A percentile compares a stretch with the other conserved stretches of the same genome.
Conservation (phyloP, 1,139 yeast genomes). For the Blastobotrys persicus region DNA sequence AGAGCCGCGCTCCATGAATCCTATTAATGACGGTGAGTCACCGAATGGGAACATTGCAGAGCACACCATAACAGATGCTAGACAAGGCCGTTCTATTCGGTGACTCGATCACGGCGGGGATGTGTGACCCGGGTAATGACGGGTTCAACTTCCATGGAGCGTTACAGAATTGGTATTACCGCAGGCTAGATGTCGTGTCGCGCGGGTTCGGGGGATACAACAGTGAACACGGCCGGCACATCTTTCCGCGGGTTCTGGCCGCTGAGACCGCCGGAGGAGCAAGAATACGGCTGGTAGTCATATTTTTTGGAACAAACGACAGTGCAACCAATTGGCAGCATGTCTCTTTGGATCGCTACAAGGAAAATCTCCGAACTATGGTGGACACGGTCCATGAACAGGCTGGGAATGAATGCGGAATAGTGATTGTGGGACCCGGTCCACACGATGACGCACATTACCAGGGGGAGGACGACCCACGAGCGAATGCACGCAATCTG, state of each 20-base stretch:
- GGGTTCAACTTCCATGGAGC: slow-evolving; percentile 46
- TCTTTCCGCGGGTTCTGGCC: slow-evolving; percentile 19
- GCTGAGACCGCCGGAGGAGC: slow-evolving; percentile 17
- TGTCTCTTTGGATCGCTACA: slow-evolving; percentile 51
- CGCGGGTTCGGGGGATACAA: slow-evolving; percentile 65
- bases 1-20: too few relatives aligned
- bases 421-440: slow-evolving; percentile 64
- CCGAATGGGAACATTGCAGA: too few relatives aligned
- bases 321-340: slow-evolving; percentile 50
- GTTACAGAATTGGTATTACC: slow-evolving; percentile 41
- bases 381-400: slow-evolving; percentile 28
- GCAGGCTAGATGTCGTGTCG: slow-evolving; percentile 53
- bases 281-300: slow-evolving; percentile 25
- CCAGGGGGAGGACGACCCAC: slow-evolving; percentile 26
- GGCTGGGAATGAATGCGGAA: slow-evolving; percentile 44
- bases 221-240: slow-evolving; percentile 44
- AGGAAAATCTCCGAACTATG: slow-evolving; percentile 47
- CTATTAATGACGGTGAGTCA: too few relatives aligned
- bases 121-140: slow-evolving; percentile 39
- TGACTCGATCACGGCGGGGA: slow-evolving; percentile 59
- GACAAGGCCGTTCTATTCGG: slow-evolving; percentile 58
- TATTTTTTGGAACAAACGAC: slow-evolving; percentile 81
- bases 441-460: slow-evolving; percentile 47
- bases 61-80: too few relatives aligned
- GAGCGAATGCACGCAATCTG: slow-evolving; percentile 44